phyloP scores from a whole-genome alignment of 2,329 filamentous ascomycete species.

The Fusarium camptoceras region DNA sequence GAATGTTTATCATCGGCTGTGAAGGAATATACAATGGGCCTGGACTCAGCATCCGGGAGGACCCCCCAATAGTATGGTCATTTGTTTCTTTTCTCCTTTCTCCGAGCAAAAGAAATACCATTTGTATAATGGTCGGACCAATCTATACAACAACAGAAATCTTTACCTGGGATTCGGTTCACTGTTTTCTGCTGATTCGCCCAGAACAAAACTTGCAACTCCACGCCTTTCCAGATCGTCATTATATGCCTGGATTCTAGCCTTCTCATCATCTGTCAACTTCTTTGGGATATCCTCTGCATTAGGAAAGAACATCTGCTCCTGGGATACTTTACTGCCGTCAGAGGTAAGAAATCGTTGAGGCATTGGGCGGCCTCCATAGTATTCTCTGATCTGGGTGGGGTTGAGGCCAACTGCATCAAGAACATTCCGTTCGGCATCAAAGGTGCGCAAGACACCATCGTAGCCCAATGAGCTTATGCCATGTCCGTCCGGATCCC shows the following conservation, averaged over 20 bases:
- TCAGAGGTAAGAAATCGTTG: not conserved
- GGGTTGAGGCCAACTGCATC: slow-evolving; percentile 1
- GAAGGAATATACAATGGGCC: rapidly evolving
- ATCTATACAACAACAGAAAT: rapidly evolving
- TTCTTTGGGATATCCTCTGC: slow-evolving; percentile 2
- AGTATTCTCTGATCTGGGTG: not conserved
- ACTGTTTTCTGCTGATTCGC: not conserved
- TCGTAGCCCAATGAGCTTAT: slow-evolving; percentile 3
- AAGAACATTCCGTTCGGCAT: not conserved
- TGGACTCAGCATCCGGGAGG: not conserved
- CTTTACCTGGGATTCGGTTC: not conserved
- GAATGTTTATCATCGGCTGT: rapidly evolving
- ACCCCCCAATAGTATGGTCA: not conserved
- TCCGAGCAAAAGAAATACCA: not conserved
- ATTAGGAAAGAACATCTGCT: not conserved
- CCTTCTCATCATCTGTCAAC: not conserved
- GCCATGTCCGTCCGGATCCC: not conserved
- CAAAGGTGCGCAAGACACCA: slow-evolving; percentile 8
- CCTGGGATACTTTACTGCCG: not conserved
- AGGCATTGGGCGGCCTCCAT: not conserved
- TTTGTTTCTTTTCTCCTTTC: not conserved
- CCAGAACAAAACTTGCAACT: not conserved
- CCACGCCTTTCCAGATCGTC: not conserved
- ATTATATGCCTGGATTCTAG: not conserved
- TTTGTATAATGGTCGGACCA: rapidly evolving